Evolutionary conservation across 768 basidiomycete species (phyloP).

Genomic region (Clavaria fumosa): DNA sequence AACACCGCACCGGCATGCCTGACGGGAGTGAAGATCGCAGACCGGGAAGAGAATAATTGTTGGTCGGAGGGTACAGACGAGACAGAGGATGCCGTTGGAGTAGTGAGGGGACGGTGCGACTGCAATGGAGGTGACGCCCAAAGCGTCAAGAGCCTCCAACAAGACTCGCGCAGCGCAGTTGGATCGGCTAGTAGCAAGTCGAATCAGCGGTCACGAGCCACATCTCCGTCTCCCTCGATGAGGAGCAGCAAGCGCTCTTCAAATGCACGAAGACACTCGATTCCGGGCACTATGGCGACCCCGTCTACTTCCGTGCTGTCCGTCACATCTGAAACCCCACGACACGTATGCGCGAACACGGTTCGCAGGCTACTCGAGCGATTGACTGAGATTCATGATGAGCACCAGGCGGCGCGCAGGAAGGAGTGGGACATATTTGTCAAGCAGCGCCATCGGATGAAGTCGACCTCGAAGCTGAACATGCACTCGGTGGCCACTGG

Average conservation of each 20-base stretch:
- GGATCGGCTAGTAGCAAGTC: conserved; percentile 8
- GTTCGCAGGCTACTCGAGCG: conserved; percentile 59
- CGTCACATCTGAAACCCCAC: conserved; percentile 46
- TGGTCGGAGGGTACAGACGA: conserved; percentile 57
- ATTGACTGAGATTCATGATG: conserved; percentile 72
- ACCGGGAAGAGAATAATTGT: conserved; percentile 61
- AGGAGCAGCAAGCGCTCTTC: conserved; percentile 34
- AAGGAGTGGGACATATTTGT: conserved; percentile 87
- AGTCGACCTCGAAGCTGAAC: conserved; percentile 20
- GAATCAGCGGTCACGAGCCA: conserved; percentile 14
- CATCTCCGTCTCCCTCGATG: conserved; percentile 23
- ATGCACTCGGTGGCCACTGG: conserved; percentile 12
- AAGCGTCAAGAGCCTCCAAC: conserved; percentile 9
- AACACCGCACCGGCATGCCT: conserved; percentile 72
- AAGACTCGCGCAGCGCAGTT: conserved; percentile 6
- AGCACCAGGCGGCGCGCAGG: conserved; percentile 48
- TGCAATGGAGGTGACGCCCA: conserved; percentile 23
- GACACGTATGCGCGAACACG: conserved; percentile 61
- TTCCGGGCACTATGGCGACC: conserved; percentile 14
- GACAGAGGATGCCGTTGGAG: conserved; percentile 17
- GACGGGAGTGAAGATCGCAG: conserved; percentile 79
- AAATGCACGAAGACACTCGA: too few relatives aligned
- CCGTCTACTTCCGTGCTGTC: conserved; percentile 37
- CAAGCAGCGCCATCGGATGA: conserved; percentile 41
- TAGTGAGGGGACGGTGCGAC: conserved; percentile 31